Evolutionary conservation across 2,329 filamentous ascomycete genomes (phyloP).

Genomic region (Colletotrichum navitas): DNA sequence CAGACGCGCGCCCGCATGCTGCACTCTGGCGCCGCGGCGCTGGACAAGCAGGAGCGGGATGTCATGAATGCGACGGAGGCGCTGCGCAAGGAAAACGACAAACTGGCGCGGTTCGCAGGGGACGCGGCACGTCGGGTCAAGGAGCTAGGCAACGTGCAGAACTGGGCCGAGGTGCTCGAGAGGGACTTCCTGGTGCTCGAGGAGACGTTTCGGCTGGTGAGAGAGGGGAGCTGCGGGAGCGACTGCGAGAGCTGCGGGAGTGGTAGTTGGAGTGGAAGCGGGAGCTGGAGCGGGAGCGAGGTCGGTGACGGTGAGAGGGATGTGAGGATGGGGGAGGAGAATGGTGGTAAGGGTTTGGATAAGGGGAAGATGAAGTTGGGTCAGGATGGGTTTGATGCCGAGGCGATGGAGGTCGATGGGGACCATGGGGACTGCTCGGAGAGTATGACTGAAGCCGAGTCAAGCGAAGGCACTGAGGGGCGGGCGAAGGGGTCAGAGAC

Average conservation of each 20-base stretch:
- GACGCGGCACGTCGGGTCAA: slow-evolving; percentile 75
- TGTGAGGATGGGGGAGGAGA: slow-evolving; percentile 35
- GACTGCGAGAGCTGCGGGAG: slow-evolving; percentile 48
- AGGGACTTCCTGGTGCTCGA: slow-evolving; percentile 73
- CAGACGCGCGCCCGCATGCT: slow-evolving; percentile 76
- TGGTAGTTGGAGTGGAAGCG: slow-evolving; percentile 49
- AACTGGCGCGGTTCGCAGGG: slow-evolving; percentile 73
- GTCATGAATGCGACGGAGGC: slow-evolving; percentile 70
- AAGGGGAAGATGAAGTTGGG: slow-evolving; percentile 46
- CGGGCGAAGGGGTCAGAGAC: slow-evolving; percentile 54
- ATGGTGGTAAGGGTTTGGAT: slow-evolving; percentile 8
- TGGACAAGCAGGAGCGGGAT: slow-evolving; percentile 76
- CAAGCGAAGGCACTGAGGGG: slow-evolving; percentile 50
- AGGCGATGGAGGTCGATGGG: slow-evolving; percentile 38
- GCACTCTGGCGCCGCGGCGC: slow-evolving; percentile 75
- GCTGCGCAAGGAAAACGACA: slow-evolving; percentile 73
- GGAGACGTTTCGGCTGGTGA: slow-evolving; percentile 72
- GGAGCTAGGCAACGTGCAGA: slow-evolving; percentile 85
- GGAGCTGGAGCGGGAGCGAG: slow-evolving; percentile 52
- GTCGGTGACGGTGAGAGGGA: slow-evolving; percentile 29
- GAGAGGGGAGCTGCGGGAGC: slow-evolving; percentile 47
- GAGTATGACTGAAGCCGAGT: slow-evolving; percentile 54
- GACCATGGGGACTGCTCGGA: slow-evolving; percentile 51
- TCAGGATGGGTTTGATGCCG: slow-evolving; percentile 34
- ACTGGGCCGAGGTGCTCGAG: slow-evolving; percentile 88